Conservation (phyloP, 305 asterid species). For the Rubia tinctorum region DNA sequence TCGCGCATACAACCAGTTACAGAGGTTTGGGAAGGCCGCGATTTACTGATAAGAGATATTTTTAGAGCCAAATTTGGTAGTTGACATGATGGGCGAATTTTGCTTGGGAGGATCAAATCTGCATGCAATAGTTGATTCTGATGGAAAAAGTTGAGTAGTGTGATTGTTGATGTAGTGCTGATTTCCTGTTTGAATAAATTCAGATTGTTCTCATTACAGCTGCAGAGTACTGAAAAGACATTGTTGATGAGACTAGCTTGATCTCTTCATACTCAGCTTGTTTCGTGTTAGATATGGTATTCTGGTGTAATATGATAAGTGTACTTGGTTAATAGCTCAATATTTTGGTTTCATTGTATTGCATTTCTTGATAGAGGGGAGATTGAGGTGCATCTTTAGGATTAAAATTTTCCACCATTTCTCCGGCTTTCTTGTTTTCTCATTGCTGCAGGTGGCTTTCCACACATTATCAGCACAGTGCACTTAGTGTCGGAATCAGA, state of each 20-base stretch:
- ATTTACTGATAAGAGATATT: background rate
- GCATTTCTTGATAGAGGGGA: background rate
- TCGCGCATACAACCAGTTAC: background rate
- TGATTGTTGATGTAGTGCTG: background rate
- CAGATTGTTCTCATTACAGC: background rate
- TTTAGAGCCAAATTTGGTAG: background rate
- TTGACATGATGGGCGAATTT: background rate
- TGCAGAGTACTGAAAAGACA: background rate
- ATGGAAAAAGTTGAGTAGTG: background rate
- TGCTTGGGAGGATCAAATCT: background rate
- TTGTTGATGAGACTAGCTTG: background rate
- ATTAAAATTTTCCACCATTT: background rate
- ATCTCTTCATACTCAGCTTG: background rate
- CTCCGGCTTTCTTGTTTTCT: background rate
- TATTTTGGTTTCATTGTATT: background rate
- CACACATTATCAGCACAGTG: too few species aligned
- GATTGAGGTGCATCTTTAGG: background rate
- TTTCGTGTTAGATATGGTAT: background rate
- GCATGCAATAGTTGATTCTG: background rate
- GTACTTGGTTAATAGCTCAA: background rate
- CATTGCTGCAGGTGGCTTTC: background rate
- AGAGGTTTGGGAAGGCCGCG: conserved; percentile 17
- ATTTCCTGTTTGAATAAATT: background rate
- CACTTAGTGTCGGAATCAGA: too few species aligned
- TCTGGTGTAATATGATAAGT: background rate